Evolutionary conservation across 1,139 yeast species (phyloP).

Genomic region (Candida anutae): DNA sequence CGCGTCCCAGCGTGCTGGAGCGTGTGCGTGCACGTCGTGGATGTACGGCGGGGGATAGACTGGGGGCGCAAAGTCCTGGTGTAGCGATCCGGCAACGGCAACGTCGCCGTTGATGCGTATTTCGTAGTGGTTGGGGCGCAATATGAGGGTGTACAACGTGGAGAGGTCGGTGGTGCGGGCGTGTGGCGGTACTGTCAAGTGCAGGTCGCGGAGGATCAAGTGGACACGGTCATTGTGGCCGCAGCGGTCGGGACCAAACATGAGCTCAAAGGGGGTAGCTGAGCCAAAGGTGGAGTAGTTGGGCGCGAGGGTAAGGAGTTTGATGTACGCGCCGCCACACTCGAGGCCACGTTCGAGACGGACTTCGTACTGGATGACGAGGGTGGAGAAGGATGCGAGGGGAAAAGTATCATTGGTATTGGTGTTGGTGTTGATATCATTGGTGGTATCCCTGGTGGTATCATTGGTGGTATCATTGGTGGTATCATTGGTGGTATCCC

Average conservation of each 20-base stretch:
- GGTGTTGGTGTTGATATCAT: too few relatives aligned
- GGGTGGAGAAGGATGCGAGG: too few relatives aligned
- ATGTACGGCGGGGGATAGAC: slow-evolving; percentile 59
- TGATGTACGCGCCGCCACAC: slow-evolving; percentile 88
- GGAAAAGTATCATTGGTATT: too few relatives aligned
- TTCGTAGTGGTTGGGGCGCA: slow-evolving; percentile 62
- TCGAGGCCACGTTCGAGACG: slow-evolving; percentile 68
- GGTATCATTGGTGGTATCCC: too few relatives aligned
- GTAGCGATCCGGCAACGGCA: slow-evolving; percentile 59
- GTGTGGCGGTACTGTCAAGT: slow-evolving; percentile 58
- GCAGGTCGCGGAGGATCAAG: slow-evolving; percentile 67
- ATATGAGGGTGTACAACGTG: slow-evolving; percentile 66
- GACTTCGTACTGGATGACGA: slow-evolving; percentile 85
- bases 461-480: too few relatives aligned
- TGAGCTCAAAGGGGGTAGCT: slow-evolving; percentile 68
- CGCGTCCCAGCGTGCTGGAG: slow-evolving; percentile 79
- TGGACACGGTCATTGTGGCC: slow-evolving; percentile 75
- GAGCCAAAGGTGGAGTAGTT: slow-evolving; percentile 41
- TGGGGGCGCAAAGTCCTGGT: slow-evolving; percentile 47
- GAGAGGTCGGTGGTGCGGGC: slow-evolving; percentile 52
- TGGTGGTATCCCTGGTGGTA: too few relatives aligned
- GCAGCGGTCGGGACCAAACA: slow-evolving; percentile 95
- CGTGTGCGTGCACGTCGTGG: slow-evolving; percentile 54
- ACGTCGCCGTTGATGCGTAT: slow-evolving; percentile 76
- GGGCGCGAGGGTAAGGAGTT: slow-evolving; percentile 48